Percentiles rank a stretch among this genome's conserved stretches.
phyloP scores from a whole-genome alignment of 225 moss, liverwort and hornwort species.

The Antitrichia curtipendula region DNA sequence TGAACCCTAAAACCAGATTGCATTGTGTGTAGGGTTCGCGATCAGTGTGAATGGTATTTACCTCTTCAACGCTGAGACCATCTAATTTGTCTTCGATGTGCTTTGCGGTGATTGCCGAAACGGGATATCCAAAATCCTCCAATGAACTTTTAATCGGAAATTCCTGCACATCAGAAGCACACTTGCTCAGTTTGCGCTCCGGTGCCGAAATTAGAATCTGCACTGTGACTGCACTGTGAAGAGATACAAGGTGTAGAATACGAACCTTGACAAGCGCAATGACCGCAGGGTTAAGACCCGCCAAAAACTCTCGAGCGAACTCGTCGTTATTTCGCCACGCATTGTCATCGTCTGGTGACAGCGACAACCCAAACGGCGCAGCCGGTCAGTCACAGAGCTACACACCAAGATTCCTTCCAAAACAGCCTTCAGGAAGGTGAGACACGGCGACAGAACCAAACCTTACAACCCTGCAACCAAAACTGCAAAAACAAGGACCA shows the following conservation, averaged over 20 bases:
- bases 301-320: constrained; percentile 30
- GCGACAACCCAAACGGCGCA: background rate
- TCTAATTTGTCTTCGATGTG: constrained; percentile 11
- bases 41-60: background rate
- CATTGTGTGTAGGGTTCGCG: background rate
- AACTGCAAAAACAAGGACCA: background rate
- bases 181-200: background rate
- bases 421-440: too few relatives aligned
- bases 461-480: background rate
- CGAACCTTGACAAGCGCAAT: constrained; percentile 12
- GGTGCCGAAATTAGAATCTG: background rate
- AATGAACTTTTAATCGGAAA: constrained; percentile 39
- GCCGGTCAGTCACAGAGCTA: background rate
- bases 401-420: background rate
- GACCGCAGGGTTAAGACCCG: constrained; percentile 28
- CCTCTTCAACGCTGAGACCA: constrained; percentile 3
- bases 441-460: too few relatives aligned
- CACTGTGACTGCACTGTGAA: background rate
- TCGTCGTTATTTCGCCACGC: constrained; percentile 27
- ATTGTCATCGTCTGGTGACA: constrained; percentile 19
- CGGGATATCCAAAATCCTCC: background rate
- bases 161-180: background rate
- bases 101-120: constrained; percentile 12
- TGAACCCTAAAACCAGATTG: background rate
- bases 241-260: background rate